phyloP scores from a whole-genome alignment of 2,329 filamentous ascomycete genomes.

The Phoma sp. region DNA sequence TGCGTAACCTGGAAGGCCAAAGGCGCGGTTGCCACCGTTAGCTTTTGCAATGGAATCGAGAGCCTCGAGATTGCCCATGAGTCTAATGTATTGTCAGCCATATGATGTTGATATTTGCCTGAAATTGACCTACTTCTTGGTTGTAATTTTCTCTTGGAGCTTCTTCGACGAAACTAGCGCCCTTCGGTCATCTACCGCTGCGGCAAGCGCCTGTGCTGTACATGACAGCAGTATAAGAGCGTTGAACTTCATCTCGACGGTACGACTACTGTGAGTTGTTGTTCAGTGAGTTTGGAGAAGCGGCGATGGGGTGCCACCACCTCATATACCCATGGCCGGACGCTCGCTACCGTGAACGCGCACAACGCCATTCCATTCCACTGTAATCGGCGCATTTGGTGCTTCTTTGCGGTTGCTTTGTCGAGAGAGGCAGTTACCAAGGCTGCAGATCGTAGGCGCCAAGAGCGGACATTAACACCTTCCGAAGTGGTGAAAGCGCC shows the following conservation, averaged over 20 bases:
- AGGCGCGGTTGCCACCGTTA: slow-evolving; percentile 67
- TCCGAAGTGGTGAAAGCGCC: slow-evolving; percentile 32
- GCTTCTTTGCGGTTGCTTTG: slow-evolving; percentile 27
- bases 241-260: slow-evolving; percentile 38
- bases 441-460: slow-evolving; percentile 34
- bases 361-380: slow-evolving; percentile 23
- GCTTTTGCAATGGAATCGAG: slow-evolving; percentile 62
- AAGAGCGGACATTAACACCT: slow-evolving; percentile 40
- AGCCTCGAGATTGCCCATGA: slow-evolving; percentile 62
- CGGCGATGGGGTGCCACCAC: slow-evolving; percentile 1
- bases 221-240: slow-evolving; percentile 32
- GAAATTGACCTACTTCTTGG: slow-evolving; percentile 40
- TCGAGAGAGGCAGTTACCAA: slow-evolving; percentile 45
- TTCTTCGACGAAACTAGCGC: slow-evolving; percentile 47
- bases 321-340: slow-evolving; percentile 25
- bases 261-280: background rate
- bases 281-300: background rate
- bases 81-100: slow-evolving; percentile 45
- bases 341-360: slow-evolving; percentile 21
- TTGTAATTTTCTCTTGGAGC: slow-evolving; percentile 52
- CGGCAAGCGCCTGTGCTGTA: slow-evolving; percentile 33
- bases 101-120: background rate
- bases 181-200: slow-evolving; percentile 10
- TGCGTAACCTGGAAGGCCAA: slow-evolving; percentile 65
- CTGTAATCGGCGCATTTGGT: slow-evolving; percentile 29